Evolutionary conservation across 2,329 filamentous ascomycete genomes (phyloP).

Genomic region (Alternaria dauci): DNA sequence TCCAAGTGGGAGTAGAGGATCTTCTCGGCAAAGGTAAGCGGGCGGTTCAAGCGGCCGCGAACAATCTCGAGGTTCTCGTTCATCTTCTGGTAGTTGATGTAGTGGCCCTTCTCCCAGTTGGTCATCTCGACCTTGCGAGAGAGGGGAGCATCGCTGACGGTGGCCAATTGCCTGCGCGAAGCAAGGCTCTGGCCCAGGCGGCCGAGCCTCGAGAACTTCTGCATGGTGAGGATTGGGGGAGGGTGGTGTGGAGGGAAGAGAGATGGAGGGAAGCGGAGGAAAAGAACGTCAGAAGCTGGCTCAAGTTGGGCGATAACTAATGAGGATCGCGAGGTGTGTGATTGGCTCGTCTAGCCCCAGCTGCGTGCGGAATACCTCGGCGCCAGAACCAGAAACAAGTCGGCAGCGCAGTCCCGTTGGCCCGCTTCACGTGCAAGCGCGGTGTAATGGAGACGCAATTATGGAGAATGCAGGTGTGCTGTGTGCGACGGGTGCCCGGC

Average conservation of each 20-base stretch:
- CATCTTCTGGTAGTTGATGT: constrained; percentile 99
- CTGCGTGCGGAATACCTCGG: constrained; percentile 42
- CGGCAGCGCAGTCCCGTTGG: constrained; percentile 43
- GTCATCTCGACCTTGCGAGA: constrained; percentile 98
- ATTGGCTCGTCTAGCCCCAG: constrained; percentile 42
- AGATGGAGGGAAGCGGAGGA: constrained; percentile 41
- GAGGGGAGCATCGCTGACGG: constrained; percentile 83
- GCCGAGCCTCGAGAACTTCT: constrained; percentile 76
- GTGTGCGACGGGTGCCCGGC: constrained; percentile 6
- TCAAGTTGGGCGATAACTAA: constrained; percentile 47
- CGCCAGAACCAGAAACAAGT: constrained; percentile 29
- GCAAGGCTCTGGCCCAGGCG: constrained; percentile 70
- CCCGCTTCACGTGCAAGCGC: constrained; percentile 42
- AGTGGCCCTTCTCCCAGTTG: constrained; percentile 94
- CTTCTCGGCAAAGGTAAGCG: constrained; percentile 96
- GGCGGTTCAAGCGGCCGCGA: constrained; percentile 86
- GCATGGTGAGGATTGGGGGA: constrained; percentile 62
- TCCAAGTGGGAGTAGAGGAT: constrained; percentile 98
- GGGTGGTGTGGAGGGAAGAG: constrained; percentile 50
- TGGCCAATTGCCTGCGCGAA: constrained; percentile 76
- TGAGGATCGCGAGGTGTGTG: constrained; percentile 38
- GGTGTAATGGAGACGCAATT: constrained; percentile 25
- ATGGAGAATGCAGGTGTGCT: constrained; percentile 1
- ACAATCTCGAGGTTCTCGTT: constrained; percentile 95
- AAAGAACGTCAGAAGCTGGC: constrained; percentile 50